Evolutionary conservation across 371 early-diverging fungal species (phyloP), one percentile per base, ranked within the genome.

Genomic region (Mucor lusitanicus): DNA sequence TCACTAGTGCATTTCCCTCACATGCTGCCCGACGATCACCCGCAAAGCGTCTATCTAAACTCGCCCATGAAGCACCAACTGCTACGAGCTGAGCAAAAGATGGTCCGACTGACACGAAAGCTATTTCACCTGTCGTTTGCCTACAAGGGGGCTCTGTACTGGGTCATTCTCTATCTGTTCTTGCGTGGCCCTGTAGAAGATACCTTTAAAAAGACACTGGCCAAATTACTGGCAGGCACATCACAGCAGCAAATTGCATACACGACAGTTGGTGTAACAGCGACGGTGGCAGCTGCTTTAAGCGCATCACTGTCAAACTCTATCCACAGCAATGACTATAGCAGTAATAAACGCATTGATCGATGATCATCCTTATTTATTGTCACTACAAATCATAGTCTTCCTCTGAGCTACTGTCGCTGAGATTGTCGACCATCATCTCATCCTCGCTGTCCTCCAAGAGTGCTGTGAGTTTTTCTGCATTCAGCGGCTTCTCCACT

Each of bases 401-500:
- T 15, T 65, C 66, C 30, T 65, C 66, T 9, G 60, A 59, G 21
- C 66, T 65, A 44, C 63, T 66, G 9, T 73, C 73, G 23, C 62
- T 62, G 33, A 73, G 53, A 63, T 73, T 73, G 33, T 73, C 73
- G 23, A 73, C 73, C 11, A 63, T 23, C n/a, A 55, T 84, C 33
- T 88, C 90, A 56, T 86, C 80, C 5, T 84, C 83, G 57, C 84
- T 85, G 54, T 87, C 87, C 39, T 77, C 80, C 64, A 88, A 63
- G 15, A 91, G 73, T 15, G 85, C 86, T 17, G 85, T 79, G 33
- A 90, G 73, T 27, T 84, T 86, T 68, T 91, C 91, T n/a, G 88
- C 82, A 59, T 87, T 88, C 54, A 87, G 64, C 9, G 91, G 90
- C 27, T 81, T 85, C 71, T 92, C 91, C 7, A 91, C 90, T 5